Evolutionary conservation across 177 flowering plant species (phyloP).

Genomic region (Vitis hybrid): DNA sequence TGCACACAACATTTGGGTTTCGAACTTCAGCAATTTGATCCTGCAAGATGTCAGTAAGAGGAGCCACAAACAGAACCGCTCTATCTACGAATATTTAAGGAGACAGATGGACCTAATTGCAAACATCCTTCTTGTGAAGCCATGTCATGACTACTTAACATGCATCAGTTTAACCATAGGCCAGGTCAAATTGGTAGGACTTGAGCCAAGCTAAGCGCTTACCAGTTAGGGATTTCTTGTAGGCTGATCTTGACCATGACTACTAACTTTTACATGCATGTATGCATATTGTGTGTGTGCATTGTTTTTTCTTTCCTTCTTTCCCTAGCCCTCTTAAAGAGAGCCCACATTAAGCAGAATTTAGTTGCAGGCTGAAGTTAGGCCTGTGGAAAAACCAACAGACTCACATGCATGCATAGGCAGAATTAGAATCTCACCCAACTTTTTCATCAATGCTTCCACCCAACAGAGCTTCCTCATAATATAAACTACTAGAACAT

Average conservation of each 20-base stretch:
- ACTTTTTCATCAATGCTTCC: too few species aligned
- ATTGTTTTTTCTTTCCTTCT: not conserved
- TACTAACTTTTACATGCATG: not conserved
- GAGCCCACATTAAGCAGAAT: too few species aligned
- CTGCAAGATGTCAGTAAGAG: too few species aligned
- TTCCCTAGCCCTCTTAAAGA: too few species aligned
- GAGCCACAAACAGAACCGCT: not conserved
- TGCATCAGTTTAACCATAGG: not conserved
- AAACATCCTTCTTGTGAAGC: not conserved
- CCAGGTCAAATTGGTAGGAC: not conserved
- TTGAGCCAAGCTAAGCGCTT: not conserved
- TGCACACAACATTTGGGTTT: too few species aligned
- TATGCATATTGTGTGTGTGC: too few species aligned
- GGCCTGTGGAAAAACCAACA: not conserved
- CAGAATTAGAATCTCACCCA: too few species aligned
- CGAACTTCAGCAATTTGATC: too few species aligned
- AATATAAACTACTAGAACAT: too few species aligned
- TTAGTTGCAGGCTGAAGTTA: not conserved
- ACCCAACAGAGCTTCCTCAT: too few species aligned
- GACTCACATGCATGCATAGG: not conserved
- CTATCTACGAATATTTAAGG: not conserved
- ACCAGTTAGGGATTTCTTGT: not conserved
- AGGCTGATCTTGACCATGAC: not conserved
- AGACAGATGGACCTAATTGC: not conserved
- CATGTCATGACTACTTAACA: conserved; percentile 1